Conservation (phyloP, 176 grass and related monocot genomes). For the Oryza glaberrima region DNA sequence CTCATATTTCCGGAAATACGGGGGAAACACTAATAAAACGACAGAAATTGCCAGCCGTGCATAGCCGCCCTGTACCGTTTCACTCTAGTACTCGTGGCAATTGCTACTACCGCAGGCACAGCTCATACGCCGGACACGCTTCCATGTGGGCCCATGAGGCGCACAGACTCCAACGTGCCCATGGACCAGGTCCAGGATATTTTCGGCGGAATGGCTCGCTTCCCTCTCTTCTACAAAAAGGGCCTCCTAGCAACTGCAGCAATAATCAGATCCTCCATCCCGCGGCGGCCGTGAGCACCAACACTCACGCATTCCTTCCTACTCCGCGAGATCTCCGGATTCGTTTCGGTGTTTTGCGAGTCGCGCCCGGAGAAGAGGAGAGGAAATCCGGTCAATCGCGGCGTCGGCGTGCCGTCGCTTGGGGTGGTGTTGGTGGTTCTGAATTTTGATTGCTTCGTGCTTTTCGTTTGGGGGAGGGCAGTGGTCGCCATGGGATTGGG, state of each 20-base stretch:
- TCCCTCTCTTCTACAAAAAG: slow-evolving; percentile 18
- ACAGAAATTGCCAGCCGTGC: neutral
- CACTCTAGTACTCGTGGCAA: no score
- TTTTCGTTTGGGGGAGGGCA: slow-evolving; percentile 1
- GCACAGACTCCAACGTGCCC: neutral
- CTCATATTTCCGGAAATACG: neutral
- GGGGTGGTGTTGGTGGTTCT: neutral
- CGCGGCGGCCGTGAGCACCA: neutral
- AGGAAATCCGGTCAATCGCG: neutral
- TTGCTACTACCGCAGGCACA: neutral
- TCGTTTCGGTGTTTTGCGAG: neutral
- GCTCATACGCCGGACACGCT: slow-evolving; percentile 11
- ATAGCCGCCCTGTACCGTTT: neutral
- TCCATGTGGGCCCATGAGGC: slow-evolving; percentile 8
- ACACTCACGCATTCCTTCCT: slow-evolving; percentile 21
- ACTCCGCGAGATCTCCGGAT: slow-evolving; percentile 18
- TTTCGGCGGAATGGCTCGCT: slow-evolving; percentile 4
- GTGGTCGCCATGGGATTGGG: slow-evolving; percentile 60
- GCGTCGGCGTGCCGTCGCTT: neutral
- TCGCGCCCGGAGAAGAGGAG: neutral
- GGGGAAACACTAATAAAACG: neutral
- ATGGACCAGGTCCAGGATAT: slow-evolving; percentile 47
- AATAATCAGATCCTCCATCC: slow-evolving; percentile 5
- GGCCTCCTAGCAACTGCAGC: neutral
- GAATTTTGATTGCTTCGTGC: neutral